Percentiles rank a stretch among this genome's conserved stretches.
Evolutionary conservation across 1,139 yeast species (phyloP).

Genomic region (Suhomyces bolitotheri): DNA sequence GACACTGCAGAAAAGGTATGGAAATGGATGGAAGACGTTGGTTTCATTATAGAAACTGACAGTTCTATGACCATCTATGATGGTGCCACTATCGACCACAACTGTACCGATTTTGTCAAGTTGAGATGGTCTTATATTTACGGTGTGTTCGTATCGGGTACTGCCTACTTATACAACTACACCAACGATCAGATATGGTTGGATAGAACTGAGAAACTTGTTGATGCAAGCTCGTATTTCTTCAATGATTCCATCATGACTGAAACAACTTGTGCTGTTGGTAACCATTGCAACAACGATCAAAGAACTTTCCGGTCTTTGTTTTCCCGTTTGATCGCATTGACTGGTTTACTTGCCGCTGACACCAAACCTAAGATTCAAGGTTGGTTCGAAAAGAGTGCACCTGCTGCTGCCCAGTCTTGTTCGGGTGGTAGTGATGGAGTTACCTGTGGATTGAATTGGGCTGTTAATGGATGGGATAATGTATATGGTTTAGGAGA

Average conservation of each 20-base stretch:
- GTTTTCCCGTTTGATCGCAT: constrained; percentile 71
- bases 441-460: constrained; percentile 84
- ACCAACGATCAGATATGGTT: constrained; percentile 73
- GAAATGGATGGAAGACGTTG: constrained; percentile 75
- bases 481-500: constrained; percentile 87
- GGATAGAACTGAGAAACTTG: constrained; percentile 53
- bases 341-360: constrained; percentile 74
- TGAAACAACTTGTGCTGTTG: constrained; percentile 70
- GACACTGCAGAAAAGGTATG: constrained; percentile 80
- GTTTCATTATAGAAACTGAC: constrained; percentile 51
- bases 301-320: constrained; percentile 89
- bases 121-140: constrained; percentile 88
- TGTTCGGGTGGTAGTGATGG: constrained; percentile 89
- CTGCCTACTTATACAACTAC: constrained; percentile 77
- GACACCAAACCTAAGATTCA: constrained; percentile 51
- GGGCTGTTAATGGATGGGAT: constrained; percentile 78
- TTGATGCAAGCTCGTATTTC: constrained; percentile 59
- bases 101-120: constrained; percentile 60
- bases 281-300: constrained; percentile 71
- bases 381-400: constrained; percentile 57
- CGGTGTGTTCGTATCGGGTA: constrained; percentile 77
- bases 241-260: constrained; percentile 62
- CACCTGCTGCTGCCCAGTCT: constrained; percentile 75
- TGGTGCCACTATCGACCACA: constrained; percentile 62
- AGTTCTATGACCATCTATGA: constrained; percentile 59